Conservation (phyloP, 2,329 filamentous ascomycete genomes). For the Colletotrichum sublineola region DNA sequence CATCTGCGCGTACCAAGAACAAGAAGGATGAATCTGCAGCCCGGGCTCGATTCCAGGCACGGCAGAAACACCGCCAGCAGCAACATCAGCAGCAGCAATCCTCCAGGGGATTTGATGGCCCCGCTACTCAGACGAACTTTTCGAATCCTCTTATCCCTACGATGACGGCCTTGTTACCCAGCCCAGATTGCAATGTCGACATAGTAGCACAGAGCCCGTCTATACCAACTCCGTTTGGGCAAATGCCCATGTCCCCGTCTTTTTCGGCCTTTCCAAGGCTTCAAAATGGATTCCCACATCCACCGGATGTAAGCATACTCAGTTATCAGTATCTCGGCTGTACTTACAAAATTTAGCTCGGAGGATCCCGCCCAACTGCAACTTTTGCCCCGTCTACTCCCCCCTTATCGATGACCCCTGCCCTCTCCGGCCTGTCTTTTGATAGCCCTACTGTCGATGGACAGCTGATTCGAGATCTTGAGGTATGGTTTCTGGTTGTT, state of each 20-base stretch:
- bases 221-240: background rate
- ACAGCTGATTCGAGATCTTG: background rate
- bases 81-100: background rate
- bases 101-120: background rate
- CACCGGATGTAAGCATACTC: background rate
- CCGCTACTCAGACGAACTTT: no score
- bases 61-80: background rate
- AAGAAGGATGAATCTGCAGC: background rate
- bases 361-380: background rate
- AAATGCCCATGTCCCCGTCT: background rate
- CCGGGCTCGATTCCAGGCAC: background rate
- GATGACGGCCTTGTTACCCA: background rate
- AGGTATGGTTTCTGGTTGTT: background rate
- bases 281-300: background rate
- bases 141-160: background rate
- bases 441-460: no score
- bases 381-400: background rate
- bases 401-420: background rate
- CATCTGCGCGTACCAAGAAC: constrained; percentile 4
- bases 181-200: background rate
- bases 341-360: background rate
- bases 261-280: background rate
- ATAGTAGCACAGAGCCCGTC: background rate
- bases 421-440: background rate
- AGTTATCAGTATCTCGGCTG: no score